A percentile compares a stretch with the other conserved stretches of the same genome.
These are phyloP conservation scores for Phytomonas sp. DNA, from an alignment of 208 protist genomes.

Conservation along the genomic window DNA sequence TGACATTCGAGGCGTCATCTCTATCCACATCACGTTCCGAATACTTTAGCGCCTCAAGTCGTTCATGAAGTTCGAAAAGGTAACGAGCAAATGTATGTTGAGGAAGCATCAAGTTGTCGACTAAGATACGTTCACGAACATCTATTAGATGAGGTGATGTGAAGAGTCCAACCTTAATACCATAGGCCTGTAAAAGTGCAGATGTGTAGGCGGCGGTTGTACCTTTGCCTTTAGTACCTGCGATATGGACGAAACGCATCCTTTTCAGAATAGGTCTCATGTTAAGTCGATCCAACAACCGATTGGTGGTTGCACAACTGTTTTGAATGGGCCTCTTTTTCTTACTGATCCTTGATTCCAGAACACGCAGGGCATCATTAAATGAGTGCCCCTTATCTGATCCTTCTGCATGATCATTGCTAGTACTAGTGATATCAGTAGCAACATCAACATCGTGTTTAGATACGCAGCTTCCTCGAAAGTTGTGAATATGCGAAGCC, in stretches of 20 bases:
- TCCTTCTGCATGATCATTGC: background rate
- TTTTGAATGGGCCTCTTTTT: conserved; percentile 44
- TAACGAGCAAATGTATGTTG: conserved; percentile 58
- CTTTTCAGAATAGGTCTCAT: conserved; percentile 87
- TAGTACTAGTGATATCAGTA: background rate
- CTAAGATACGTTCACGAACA: conserved; percentile 74
- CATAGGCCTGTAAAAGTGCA: conserved; percentile 69
- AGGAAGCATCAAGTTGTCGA: conserved; percentile 64
- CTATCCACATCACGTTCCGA: conserved; percentile 50
- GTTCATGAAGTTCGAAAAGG: conserved; percentile 72
- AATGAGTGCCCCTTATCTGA: conserved; percentile 29
- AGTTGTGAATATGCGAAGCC: background rate
- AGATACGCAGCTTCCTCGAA: background rate
- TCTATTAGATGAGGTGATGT: conserved; percentile 88
- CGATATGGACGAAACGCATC: conserved; percentile 91
- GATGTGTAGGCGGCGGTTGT: conserved; percentile 77
- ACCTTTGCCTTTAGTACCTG: conserved; percentile 92
- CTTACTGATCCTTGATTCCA: conserved; percentile 39
- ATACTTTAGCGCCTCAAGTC: conserved; percentile 34
- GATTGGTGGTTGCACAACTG: conserved; percentile 84
- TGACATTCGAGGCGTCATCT: conserved; percentile 26
- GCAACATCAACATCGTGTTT: background rate
- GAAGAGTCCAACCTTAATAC: conserved; percentile 85
- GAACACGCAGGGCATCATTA: conserved; percentile 40
- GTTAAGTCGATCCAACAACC: conserved; percentile 74